A percentile compares a stretch with the other conserved stretches of the same genome.
Conservation (phyloP, 352 stramenopile genomes). For the Pythium apleroticum region DNA sequence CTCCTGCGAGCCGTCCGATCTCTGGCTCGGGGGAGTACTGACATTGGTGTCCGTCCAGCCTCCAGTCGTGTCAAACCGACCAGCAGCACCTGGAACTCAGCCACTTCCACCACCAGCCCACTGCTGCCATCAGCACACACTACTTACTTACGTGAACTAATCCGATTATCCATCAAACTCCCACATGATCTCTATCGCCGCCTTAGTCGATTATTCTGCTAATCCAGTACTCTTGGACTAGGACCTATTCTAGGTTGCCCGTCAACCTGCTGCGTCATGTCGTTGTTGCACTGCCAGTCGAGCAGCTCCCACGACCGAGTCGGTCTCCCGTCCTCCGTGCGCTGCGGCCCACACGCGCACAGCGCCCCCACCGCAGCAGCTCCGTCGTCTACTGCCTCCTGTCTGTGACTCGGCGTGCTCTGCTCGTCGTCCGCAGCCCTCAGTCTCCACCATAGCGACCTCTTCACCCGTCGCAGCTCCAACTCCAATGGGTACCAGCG, state of each 20-base stretch:
- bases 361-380: not conserved
- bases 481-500: conserved; percentile 51
- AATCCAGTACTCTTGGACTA: not conserved
- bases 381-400: not conserved
- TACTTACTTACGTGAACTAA: not conserved
- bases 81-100: not conserved
- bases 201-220: not conserved
- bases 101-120: not conserved
- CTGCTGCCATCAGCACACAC: not conserved
- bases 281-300: conserved; percentile 26
- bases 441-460: not conserved
- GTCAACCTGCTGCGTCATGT: conserved; percentile 14
- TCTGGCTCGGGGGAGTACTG: not conserved
- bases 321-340: not conserved
- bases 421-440: not conserved
- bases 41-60: not conserved
- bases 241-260: conserved; percentile 18
- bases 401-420: not conserved
- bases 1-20: not conserved
- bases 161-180: not conserved
- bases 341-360: not conserved
- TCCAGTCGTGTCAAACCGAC: not conserved
- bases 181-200: not conserved
- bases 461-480: not conserved
- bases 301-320: not conserved